Percentiles rank a stretch among this genome's conserved stretches.
Evolutionary conservation across 1,284 basidiomycete genomes (phyloP).

Genomic region (Microbotryum scabiosae): DNA sequence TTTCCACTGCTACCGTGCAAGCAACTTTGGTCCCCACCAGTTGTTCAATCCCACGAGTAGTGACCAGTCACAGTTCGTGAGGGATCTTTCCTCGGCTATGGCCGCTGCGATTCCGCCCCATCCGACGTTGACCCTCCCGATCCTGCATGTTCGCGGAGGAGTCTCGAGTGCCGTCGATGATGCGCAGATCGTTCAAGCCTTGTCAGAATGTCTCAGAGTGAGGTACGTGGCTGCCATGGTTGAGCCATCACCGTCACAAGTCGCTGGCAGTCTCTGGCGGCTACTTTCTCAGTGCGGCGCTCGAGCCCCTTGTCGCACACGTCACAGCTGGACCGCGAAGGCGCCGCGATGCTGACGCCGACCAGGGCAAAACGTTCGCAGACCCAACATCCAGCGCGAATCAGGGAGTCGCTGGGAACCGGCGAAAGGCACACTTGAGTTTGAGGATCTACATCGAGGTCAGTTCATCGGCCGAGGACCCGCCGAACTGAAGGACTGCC

Average conservation of each 20-base stretch:
- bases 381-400: neutral
- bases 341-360: neutral
- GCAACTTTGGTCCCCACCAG: too few species aligned
- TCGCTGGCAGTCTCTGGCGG: neutral
- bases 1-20: too few species aligned
- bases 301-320: neutral
- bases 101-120: neutral
- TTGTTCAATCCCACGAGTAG: too few species aligned
- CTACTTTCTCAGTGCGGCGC: neutral
- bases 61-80: too few species aligned
- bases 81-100: too few species aligned
- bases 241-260: too few species aligned
- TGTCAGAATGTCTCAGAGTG: constrained; percentile 14
- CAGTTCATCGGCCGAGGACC: neutral
- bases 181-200: constrained; percentile 7
- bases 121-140: constrained; percentile 1
- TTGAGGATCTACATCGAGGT: constrained; percentile 12
- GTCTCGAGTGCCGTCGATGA: constrained; percentile 1
- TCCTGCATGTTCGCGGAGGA: constrained; percentile 12
- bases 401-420: neutral
- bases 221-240: neutral
- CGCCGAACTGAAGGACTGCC: neutral
- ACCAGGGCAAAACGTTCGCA: neutral
- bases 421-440: constrained; percentile 10
- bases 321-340: neutral